Base-by-base conservation (phyloP, 139 green algal genomes). In the Chlorella sp. region DNA sequence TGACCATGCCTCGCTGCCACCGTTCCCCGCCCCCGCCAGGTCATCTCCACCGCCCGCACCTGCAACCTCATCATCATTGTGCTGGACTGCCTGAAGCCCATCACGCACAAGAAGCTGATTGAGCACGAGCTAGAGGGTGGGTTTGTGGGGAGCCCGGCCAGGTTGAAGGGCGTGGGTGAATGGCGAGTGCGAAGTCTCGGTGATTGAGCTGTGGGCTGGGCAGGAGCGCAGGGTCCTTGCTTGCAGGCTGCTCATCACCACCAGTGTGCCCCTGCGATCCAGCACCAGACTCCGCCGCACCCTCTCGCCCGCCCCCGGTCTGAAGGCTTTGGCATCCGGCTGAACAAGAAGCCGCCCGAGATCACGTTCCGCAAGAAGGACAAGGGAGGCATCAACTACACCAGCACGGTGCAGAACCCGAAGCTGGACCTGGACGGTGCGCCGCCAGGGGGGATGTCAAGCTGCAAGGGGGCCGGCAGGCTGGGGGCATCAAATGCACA, bases 21-120 rank as follows among this genome's bases (percentile, higher is more conserved):
- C 58, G 14, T 51, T 3, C 30, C 74, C 26, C 76, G 4, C 48
- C 44, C 48, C 83, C n/a, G 36, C 9, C 93, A 96, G 90, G 96
- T 99, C 87, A 99, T 99, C 83, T 94, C 92, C 65, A 98, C 96
- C 1, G 97, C 97, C 2, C 93, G 96, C 48, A 99, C 97, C 28
- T 99, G 97, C 91, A 97, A 98, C 92, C 93, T 99, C 69, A 99
- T 99, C 87, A 88, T 99, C 40, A 99, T 99, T 74, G 95, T 99
- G 70, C 92, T 99, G 62, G 97, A 99, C 87, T 98, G 93, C 82
- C 89, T 99, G 16, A 99, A 99, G 73, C 97, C 97, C 54, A 96
- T 99, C 76, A 98, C 95, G 4, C 97, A 99, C 90, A 99, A 99
- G 89, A 81, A 86, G 67, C 89, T 98, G 56, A 98, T 98, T 73